Percentiles rank a stretch among this genome's conserved stretches.
These are phyloP conservation scores for Aureobasidium melanogenum DNA, from an alignment of 2,329 filamentous ascomycete genomes.

Conservation along the genomic window DNA sequence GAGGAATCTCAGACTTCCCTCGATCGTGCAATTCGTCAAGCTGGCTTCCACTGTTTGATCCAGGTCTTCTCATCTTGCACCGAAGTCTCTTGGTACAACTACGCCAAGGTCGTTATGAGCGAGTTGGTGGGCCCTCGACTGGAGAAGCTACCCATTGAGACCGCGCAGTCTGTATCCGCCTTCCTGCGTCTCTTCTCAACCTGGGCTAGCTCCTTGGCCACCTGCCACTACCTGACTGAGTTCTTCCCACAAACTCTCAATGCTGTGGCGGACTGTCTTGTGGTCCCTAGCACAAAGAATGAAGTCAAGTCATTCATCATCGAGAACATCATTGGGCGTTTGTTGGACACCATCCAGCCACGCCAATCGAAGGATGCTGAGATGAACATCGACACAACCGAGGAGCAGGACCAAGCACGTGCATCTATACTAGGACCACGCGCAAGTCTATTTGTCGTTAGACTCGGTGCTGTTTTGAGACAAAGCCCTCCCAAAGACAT, in stretches of 20 bases:
- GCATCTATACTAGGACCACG: constrained; percentile 54
- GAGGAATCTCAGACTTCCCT: constrained; percentile 42
- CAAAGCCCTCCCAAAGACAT: constrained; percentile 60
- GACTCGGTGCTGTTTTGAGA: constrained; percentile 45
- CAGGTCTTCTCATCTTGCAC: constrained; percentile 67
- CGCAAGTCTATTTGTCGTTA: constrained; percentile 55
- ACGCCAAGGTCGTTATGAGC: constrained; percentile 60
- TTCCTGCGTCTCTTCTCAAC: constrained; percentile 71
- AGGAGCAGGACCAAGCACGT: constrained; percentile 44
- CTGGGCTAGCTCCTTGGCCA: constrained; percentile 63
- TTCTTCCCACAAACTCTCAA: constrained; percentile 53
- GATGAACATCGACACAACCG: neutral
- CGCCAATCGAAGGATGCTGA: constrained; percentile 33
- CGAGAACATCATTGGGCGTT: constrained; percentile 59
- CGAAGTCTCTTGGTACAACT: constrained; percentile 62
- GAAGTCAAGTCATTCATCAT: constrained; percentile 79
- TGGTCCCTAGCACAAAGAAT: constrained; percentile 66
- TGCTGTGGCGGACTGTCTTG: constrained; percentile 64
- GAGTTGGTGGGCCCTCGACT: constrained; percentile 72
- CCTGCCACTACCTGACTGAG: constrained; percentile 60
- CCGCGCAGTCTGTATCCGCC: constrained; percentile 79
- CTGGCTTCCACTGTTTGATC: constrained; percentile 74
- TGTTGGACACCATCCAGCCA: constrained; percentile 45
- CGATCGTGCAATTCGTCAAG: constrained; percentile 56
- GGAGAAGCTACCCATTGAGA: constrained; percentile 71